phyloP scores from a whole-genome alignment of 352 stramenopile genomes.

The Phytophthora vignae region DNA sequence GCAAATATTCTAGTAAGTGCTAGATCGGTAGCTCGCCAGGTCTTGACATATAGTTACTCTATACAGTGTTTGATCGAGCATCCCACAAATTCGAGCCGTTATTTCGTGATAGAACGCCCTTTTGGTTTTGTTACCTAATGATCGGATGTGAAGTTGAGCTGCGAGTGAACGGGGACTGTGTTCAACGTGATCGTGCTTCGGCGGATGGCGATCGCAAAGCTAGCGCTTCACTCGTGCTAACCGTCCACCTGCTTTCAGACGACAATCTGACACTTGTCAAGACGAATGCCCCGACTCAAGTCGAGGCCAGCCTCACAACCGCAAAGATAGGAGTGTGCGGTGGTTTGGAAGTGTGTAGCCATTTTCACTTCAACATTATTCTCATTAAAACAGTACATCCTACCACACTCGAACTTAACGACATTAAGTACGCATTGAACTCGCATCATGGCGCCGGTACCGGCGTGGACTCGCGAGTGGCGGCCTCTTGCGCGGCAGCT shows the following conservation, averaged over 20 bases:
- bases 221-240: neutral
- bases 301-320: neutral
- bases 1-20: no score
- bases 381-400: no score
- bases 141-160: neutral
- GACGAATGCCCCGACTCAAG: neutral
- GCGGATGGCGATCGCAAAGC: neutral
- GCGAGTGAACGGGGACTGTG: neutral
- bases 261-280: neutral
- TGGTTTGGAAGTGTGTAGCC: no score
- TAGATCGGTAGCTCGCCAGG: no score
- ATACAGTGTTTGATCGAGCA: no score
- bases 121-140: no score
- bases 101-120: no score
- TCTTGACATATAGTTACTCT: no score
- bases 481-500: slow-evolving; percentile 62
- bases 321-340: neutral
- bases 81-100: no score
- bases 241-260: neutral
- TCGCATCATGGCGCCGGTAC: slow-evolving; percentile 35
- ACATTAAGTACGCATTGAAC: neutral
- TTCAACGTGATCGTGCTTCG: neutral
- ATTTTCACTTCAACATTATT: neutral
- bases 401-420: no score
- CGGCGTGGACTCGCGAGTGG: slow-evolving; percentile 71